A percentile compares a stretch with the other conserved stretches of the same genome.
These are phyloP conservation scores for Neurospora tetrasperma DNA, from an alignment of 495 filamentous ascomycete species.

Conservation along the genomic window DNA sequence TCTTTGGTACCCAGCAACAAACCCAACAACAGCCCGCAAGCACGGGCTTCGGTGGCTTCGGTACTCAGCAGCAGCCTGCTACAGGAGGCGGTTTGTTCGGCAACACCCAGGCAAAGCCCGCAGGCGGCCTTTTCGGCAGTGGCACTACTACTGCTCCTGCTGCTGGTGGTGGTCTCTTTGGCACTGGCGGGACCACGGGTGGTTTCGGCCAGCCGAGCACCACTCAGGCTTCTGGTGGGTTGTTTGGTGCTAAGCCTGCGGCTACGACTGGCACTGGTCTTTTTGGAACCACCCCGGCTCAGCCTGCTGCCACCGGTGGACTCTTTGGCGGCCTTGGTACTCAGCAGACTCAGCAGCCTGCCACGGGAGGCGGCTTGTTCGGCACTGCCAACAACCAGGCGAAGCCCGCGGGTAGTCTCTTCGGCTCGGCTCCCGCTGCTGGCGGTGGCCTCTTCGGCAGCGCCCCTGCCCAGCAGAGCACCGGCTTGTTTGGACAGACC, in stretches of 20 bases:
- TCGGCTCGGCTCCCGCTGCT: conserved; percentile 31
- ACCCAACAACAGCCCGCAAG: conserved; percentile 9
- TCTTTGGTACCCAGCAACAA: conserved; percentile 35
- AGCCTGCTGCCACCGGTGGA: conserved; percentile 28
- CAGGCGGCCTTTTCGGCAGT: conserved; percentile 41
- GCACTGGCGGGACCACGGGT: conserved; percentile 24
- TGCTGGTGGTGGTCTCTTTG: conserved; percentile 33
- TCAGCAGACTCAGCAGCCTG: conserved; percentile 38
- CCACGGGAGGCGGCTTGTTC: conserved; percentile 49
- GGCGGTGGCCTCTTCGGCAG: conserved; percentile 36
- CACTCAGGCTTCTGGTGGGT: conserved; percentile 33
- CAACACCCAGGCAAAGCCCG: conserved; percentile 31
- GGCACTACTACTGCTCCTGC: conserved; percentile 16
- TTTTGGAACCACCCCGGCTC: conserved; percentile 18
- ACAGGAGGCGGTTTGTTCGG: conserved; percentile 54
- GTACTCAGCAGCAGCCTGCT: conserved; percentile 18
- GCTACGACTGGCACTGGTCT: conserved; percentile 22
- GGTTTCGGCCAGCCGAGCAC: conserved; percentile 24
- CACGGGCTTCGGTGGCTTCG: conserved; percentile 19
- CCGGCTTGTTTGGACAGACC: conserved; percentile 29
- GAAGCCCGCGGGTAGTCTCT: conserved; percentile 35
- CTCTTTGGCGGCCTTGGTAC: conserved; percentile 42
- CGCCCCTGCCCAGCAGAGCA: conserved; percentile 36
- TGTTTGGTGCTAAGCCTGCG: conserved; percentile 52
- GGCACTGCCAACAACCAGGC: conserved; percentile 36